phyloP scores from a whole-genome alignment of 257 asterid genomes.

The Solanum stenotomum region DNA sequence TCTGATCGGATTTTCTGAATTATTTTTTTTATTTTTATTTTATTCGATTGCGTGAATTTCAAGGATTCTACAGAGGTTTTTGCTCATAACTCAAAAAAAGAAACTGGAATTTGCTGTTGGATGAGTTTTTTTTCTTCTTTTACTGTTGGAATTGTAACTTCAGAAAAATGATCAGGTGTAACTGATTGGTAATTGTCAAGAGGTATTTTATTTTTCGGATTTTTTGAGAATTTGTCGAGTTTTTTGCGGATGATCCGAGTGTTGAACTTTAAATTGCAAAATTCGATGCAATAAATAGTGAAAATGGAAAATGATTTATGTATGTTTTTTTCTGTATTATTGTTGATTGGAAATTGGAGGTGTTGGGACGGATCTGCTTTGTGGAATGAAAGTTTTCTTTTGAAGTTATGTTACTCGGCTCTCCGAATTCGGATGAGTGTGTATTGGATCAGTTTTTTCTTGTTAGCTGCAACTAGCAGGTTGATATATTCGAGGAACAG shows the following conservation, averaged over 20 bases:
- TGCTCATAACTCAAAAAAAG: neutral
- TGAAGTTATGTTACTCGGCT: neutral
- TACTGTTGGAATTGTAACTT: neutral
- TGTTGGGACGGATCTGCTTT: neutral
- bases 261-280: neutral
- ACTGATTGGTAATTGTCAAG: neutral
- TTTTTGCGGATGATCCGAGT: neutral
- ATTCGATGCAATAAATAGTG: neutral
- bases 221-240: neutral
- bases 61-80: neutral
- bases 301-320: neutral
- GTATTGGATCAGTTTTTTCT: neutral
- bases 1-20: conserved; percentile 2
- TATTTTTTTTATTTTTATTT: neutral
- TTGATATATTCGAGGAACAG: neutral
- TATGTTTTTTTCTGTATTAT: neutral
- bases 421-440: neutral
- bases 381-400: neutral
- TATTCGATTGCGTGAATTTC: neutral
- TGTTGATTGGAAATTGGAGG: neutral
- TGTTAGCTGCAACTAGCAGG: neutral
- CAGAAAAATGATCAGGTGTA: neutral
- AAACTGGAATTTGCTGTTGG: neutral
- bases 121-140: neutral
- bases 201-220: neutral